Evolutionary conservation across 2,329 filamentous ascomycete species (phyloP).

Genomic region (Cordyceps cateniannulata): DNA sequence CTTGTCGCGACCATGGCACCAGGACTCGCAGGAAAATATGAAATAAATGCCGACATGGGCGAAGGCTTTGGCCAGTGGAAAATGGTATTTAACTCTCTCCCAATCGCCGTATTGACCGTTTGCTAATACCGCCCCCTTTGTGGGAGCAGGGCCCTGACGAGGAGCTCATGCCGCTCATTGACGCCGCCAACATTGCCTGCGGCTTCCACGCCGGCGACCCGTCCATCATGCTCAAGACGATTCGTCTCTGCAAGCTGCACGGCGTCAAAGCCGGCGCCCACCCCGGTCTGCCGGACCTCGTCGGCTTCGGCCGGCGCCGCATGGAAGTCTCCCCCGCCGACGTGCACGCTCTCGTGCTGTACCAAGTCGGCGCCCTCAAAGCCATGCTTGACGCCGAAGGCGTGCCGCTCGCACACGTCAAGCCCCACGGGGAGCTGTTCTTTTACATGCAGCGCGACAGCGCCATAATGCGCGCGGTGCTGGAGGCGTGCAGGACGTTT

Average conservation of each 20-base stretch:
- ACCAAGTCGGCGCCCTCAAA: slow-evolving; percentile 58
- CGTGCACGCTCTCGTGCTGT: slow-evolving; percentile 50
- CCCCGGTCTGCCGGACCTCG: slow-evolving; percentile 57
- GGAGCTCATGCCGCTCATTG: slow-evolving; percentile 54
- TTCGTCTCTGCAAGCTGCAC: slow-evolving; percentile 50
- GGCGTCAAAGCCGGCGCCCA: slow-evolving; percentile 54
- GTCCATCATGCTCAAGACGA: slow-evolving; percentile 56
- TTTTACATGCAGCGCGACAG: slow-evolving; percentile 25
- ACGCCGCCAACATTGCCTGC: slow-evolving; percentile 57
- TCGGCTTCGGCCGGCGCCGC: slow-evolving; percentile 57
- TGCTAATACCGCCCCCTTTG: neutral
- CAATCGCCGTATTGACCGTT: neutral
- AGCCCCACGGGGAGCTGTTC: slow-evolving; percentile 55
- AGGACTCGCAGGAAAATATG: neutral
- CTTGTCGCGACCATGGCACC: neutral
- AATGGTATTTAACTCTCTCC: slow-evolving; percentile 24
- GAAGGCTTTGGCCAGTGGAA: slow-evolving; percentile 42
- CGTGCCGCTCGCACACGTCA: slow-evolving; percentile 53
- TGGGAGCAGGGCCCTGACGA: slow-evolving; percentile 43
- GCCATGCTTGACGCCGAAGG: slow-evolving; percentile 52
- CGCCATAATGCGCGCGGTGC: slow-evolving; percentile 22
- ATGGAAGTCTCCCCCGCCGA: slow-evolving; percentile 54
- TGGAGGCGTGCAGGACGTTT: slow-evolving; percentile 22
- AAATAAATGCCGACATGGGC: slow-evolving; percentile 46
- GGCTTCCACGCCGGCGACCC: slow-evolving; percentile 56